These are phyloP conservation scores for Candida xiaguanensis DNA, from an alignment of 805 yeast genomes.

Conservation along the genomic window DNA sequence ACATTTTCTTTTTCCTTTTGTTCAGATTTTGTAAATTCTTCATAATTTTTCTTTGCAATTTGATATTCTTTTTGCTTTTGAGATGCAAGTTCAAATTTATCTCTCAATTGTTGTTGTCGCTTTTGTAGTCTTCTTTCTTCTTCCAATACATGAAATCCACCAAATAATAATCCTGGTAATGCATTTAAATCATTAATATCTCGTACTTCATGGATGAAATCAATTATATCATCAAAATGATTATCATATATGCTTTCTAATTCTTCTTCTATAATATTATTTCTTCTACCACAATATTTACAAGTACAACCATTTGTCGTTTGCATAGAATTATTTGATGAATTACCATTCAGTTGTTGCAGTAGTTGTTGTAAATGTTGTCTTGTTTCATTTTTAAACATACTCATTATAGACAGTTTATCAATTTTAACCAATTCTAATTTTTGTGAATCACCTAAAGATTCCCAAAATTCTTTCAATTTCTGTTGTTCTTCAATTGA, in stretches of 20 bases:
- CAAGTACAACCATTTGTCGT: constrained; percentile 52
- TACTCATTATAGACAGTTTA: constrained; percentile 62
- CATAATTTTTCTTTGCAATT: constrained; percentile 1
- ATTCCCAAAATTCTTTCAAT: constrained; percentile 62
- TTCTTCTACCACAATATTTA: constrained; percentile 72
- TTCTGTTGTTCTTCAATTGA: constrained; percentile 49
- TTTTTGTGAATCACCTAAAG: constrained; percentile 57
- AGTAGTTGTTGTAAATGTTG: constrained; percentile 9
- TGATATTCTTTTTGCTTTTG: constrained; percentile 10
- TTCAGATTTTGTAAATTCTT: constrained; percentile 4
- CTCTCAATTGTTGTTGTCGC: constrained; percentile 18
- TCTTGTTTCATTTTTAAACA: constrained; percentile 46
- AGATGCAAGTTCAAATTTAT: constrained; percentile 7
- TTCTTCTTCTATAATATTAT: constrained; percentile 69
- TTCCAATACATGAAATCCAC: constrained; percentile 33
- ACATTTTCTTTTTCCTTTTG: neutral
- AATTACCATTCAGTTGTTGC: constrained; percentile 23
- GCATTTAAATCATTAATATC: constrained; percentile 35
- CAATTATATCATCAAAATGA: constrained; percentile 50
- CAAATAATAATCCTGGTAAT: constrained; percentile 32
- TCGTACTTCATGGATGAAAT: constrained; percentile 35
- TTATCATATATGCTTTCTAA: constrained; percentile 69
- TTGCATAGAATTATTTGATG: constrained; percentile 1
- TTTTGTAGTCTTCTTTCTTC: constrained; percentile 29
- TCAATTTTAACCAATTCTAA: constrained; percentile 61